A percentile compares a stretch with the other conserved stretches of the same genome.
phyloP scores from a whole-genome alignment of 2,329 filamentous ascomycete genomes.

The Talaromyces sp. region DNA sequence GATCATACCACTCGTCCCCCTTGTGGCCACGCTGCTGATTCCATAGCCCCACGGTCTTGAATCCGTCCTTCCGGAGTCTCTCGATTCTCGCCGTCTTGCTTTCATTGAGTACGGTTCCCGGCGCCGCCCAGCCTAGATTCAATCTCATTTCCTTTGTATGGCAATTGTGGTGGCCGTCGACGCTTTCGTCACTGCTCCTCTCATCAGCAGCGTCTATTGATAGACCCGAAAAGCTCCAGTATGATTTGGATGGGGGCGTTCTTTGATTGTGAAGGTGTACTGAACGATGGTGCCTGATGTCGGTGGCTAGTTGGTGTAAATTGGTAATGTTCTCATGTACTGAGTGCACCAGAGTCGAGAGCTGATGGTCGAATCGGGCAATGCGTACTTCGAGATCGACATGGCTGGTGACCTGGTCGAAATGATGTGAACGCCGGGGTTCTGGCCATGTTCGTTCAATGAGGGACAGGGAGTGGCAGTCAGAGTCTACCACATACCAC shows the following conservation, averaged over 20 bases:
- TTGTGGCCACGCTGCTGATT: slow-evolving; percentile 35
- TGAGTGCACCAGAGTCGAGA: not conserved
- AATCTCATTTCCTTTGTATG: slow-evolving; percentile 1
- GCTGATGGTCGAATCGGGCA: slow-evolving; percentile 1
- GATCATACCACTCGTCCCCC: slow-evolving; percentile 36
- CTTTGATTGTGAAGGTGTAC: slow-evolving; percentile 25
- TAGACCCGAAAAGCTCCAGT: slow-evolving; percentile 38
- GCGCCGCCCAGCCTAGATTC: slow-evolving; percentile 13
- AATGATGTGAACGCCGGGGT: not conserved
- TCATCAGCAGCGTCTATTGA: slow-evolving; percentile 17
- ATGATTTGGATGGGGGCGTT: slow-evolving; percentile 33
- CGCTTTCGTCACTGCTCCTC: not conserved
- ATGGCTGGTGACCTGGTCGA: not conserved
- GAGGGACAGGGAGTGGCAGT: slow-evolving; percentile 1
- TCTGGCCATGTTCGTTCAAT: slow-evolving; percentile 6
- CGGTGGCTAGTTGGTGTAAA: slow-evolving; percentile 11
- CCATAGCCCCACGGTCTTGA: slow-evolving; percentile 37
- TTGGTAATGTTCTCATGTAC: not conserved
- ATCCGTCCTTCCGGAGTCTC: slow-evolving; percentile 34
- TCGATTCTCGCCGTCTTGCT: slow-evolving; percentile 33
- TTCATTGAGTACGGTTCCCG: slow-evolving; percentile 26
- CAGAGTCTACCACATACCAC: not conserved
- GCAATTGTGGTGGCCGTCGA: slow-evolving; percentile 2
- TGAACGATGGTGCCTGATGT: slow-evolving; percentile 13
- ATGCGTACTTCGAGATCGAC: not conserved